A percentile compares a stretch with the other conserved stretches of the same genome.
phyloP scores from a whole-genome alignment of 2,329 filamentous ascomycete genomes.

The Orbilia javanica region DNA sequence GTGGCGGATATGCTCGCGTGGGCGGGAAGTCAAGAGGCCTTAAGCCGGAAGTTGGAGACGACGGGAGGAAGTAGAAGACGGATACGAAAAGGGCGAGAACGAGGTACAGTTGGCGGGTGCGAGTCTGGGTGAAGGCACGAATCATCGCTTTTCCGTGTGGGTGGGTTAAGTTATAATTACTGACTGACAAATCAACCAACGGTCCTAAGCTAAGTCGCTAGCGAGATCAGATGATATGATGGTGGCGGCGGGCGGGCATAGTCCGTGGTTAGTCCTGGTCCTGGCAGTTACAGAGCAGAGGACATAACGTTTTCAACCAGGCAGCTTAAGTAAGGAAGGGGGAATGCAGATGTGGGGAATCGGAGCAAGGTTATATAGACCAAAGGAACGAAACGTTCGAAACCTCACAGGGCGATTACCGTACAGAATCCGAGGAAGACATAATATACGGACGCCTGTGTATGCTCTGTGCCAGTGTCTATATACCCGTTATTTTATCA shows the following conservation, averaged over 20 bases:
- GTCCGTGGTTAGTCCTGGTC: neutral
- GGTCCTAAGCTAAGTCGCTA: neutral
- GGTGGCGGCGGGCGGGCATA: neutral
- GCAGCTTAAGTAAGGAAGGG: too few species aligned
- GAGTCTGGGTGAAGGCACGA: slow-evolving; percentile 31
- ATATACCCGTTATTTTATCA: too few species aligned
- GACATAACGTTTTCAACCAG: neutral
- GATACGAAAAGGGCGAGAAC: slow-evolving; percentile 40
- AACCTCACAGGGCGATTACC: neutral
- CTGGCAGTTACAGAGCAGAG: too few species aligned
- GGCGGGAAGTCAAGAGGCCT: neutral
- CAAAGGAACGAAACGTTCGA: neutral
- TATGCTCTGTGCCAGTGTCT: too few species aligned
- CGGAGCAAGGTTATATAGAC: neutral
- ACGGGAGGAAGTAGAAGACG: slow-evolving; percentile 44
- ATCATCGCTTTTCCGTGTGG: slow-evolving; percentile 28
- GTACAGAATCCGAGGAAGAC: neutral
- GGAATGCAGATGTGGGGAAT: slow-evolving; percentile 20
- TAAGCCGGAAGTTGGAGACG: slow-evolving; percentile 21
- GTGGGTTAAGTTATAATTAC: too few species aligned
- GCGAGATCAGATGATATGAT: neutral
- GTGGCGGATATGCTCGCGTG: slow-evolving; percentile 29
- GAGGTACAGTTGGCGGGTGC: slow-evolving; percentile 30
- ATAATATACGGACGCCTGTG: too few species aligned
- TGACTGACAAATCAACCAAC: too few species aligned